phyloP scores from a whole-genome alignment of 169 alveolate genomes.

The Cryptosporidium sp. region DNA sequence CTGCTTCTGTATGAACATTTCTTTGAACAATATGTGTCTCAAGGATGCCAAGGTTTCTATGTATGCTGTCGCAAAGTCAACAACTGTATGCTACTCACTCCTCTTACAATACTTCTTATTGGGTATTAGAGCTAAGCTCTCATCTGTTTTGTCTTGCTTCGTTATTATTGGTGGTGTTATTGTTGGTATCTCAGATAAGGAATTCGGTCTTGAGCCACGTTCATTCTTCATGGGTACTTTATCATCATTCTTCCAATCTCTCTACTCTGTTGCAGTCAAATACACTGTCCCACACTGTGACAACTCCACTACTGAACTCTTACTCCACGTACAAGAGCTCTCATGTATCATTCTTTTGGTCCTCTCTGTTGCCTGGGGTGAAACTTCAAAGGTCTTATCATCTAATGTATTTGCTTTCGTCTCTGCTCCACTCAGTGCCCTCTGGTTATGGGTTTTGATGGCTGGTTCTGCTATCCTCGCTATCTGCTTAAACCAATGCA shows the following conservation, averaged over 20 bases:
- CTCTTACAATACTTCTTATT: slow-evolving; percentile 54
- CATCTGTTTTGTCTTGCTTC: slow-evolving; percentile 63
- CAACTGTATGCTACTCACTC: slow-evolving; percentile 71
- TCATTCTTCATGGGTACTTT: slow-evolving; percentile 63
- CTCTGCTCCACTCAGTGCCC: slow-evolving; percentile 51
- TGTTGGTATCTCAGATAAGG: slow-evolving; percentile 52
- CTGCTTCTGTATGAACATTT: slow-evolving; percentile 75
- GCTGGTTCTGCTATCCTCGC: slow-evolving; percentile 69
- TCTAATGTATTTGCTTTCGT: slow-evolving; percentile 60
- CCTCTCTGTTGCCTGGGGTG: slow-evolving; percentile 61
- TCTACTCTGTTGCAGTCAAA: slow-evolving; percentile 72
- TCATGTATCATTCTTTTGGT: slow-evolving; percentile 57
- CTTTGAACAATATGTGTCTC: slow-evolving; percentile 53
- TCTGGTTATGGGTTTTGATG: slow-evolving; percentile 53
- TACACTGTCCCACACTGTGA: slow-evolving; percentile 76
- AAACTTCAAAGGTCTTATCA: slow-evolving; percentile 13
- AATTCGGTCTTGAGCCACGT: slow-evolving; percentile 63
- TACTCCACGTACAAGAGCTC: slow-evolving; percentile 72
- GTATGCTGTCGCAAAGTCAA: slow-evolving; percentile 72
- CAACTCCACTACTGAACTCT: slow-evolving; percentile 68
- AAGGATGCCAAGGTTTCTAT: slow-evolving; percentile 60
- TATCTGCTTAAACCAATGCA: slow-evolving; percentile 63
- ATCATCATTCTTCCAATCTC: slow-evolving; percentile 74
- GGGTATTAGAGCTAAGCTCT: slow-evolving; percentile 72
- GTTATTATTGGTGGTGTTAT: slow-evolving; percentile 72